Evolutionary conservation across 768 basidiomycete species (phyloP), one percentile per base, ranked within the genome.

Genomic region (Auricularia auricula-judae): DNA sequence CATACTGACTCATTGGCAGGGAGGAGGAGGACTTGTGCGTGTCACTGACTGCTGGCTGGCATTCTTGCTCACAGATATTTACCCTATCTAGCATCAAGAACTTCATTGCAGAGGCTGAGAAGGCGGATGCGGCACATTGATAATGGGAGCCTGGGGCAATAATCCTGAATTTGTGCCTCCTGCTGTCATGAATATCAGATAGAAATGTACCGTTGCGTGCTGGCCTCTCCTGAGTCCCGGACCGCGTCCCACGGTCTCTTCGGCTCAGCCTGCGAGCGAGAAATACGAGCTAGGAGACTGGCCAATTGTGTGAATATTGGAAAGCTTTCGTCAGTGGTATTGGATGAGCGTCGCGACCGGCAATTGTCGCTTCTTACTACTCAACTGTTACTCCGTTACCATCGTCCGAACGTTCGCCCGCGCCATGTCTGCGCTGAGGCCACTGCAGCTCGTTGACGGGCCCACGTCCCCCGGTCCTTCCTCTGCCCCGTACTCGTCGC

Each of bases 11-110:
- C 5, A 3, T 44, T 60, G 72, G 21, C 70, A 92, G 89, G 67
- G 89, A 93, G 74, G 91, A 93, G 73, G 91, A 90, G 72, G 80
- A 86, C 68, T 93, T 93, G 91, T 93, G 77, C 65, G 71, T 66
- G 68, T 42, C 43, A 65, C 21, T 44, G 42, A 23, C 63, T 42
- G 23, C 65, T 43, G 64, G 69, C 69, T 29, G 29, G 29, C 0
- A 29, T 29, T 29, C 29, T 29, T 29, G 29, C 29, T 29, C 29
- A 29, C 29, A 29, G 2, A 29, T 29, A 29, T 29, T 29, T 29
- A 29, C 29, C 29, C 29, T 2, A 29, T 29, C 29, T 61, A 93
- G 91, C 73, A 90, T 93, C 77, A 79, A 82, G 73, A 85, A 86
- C 61, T 93, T 89, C 72, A 82, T 92, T 66, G 84, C 82, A 64